A percentile compares a stretch with the other conserved stretches of the same genome.
Evolutionary conservation across 371 early-diverging fungal genomes (phyloP).

Genomic region (Mortierella sp.): DNA sequence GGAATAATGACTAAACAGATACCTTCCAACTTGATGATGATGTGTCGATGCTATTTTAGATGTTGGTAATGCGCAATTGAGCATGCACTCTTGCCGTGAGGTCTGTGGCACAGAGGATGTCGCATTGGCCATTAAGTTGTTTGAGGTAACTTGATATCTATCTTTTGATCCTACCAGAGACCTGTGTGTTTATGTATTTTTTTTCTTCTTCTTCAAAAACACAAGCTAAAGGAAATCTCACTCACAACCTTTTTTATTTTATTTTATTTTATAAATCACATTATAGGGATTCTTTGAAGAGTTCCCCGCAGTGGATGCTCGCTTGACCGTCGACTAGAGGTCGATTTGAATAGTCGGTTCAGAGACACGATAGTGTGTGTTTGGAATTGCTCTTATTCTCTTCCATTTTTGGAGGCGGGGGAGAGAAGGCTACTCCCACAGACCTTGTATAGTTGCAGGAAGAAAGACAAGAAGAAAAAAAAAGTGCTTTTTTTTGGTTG

Average conservation of each 20-base stretch:
- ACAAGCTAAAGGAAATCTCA: too few species aligned
- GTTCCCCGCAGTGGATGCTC: slow-evolving; percentile 64
- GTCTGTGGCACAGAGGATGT: slow-evolving; percentile 93
- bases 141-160: slow-evolving; percentile 59
- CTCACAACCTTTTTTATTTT: neutral
- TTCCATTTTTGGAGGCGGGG: too few species aligned
- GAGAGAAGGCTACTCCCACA: too few species aligned
- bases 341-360: neutral
- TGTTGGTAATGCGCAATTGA: slow-evolving; percentile 94
- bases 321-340: slow-evolving; percentile 64
- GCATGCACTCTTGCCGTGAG: slow-evolving; percentile 98
- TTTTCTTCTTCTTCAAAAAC: too few species aligned
- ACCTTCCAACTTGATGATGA: neutral
- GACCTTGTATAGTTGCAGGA: too few species aligned
- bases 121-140: slow-evolving; percentile 82
- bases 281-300: slow-evolving; percentile 72
- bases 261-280: neutral
- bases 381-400: too few species aligned
- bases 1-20: neutral
- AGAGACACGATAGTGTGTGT: too few species aligned
- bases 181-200: slow-evolving; percentile 1
- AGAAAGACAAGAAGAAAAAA: too few species aligned
- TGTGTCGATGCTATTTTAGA: too few species aligned
- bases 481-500: too few species aligned
- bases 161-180: too few species aligned